phyloP scores from a whole-genome alignment of 495 filamentous ascomycete genomes.

The Aspergillus olivimuriae region DNA sequence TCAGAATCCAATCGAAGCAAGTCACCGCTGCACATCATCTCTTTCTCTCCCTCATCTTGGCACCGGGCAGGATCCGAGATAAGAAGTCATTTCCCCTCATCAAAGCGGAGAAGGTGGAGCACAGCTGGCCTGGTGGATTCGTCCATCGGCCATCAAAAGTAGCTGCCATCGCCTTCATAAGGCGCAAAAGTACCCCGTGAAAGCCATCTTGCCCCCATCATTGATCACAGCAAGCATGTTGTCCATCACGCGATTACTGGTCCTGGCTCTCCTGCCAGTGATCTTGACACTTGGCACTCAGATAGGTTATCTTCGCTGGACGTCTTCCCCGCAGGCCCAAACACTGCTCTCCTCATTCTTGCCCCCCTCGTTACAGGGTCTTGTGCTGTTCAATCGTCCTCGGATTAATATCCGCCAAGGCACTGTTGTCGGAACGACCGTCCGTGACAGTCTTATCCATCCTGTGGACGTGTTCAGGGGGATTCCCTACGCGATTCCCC shows the following conservation, averaged over 20 bases:
- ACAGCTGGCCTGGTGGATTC: not conserved
- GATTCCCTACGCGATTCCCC: constrained; percentile 53
- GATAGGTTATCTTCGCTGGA: not conserved
- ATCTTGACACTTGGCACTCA: not conserved
- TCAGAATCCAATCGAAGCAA: not conserved
- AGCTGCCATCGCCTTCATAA: not conserved
- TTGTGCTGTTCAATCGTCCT: constrained; percentile 14
- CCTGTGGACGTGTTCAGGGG: constrained; percentile 53
- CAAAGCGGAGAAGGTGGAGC: constrained; percentile 3
- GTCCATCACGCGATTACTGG: not conserved
- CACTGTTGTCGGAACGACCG: constrained; percentile 43
- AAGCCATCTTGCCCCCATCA: not conserved
- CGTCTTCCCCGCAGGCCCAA: not conserved
- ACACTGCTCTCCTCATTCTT: not conserved
- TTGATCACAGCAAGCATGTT: not conserved
- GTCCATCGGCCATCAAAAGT: not conserved
- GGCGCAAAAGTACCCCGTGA: not conserved
- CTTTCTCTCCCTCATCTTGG: constrained; percentile 5
- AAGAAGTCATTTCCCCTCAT: not conserved
- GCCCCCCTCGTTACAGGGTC: not conserved
- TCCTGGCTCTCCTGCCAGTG: constrained; percentile 3
- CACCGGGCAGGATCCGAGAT: constrained; percentile 3
- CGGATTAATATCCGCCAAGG: constrained; percentile 46
- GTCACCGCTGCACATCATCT: not conserved
- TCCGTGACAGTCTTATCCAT: constrained; percentile 34